phyloP scores from a whole-genome alignment of 2,329 filamentous ascomycete species.

The Cercospora canescens region DNA sequence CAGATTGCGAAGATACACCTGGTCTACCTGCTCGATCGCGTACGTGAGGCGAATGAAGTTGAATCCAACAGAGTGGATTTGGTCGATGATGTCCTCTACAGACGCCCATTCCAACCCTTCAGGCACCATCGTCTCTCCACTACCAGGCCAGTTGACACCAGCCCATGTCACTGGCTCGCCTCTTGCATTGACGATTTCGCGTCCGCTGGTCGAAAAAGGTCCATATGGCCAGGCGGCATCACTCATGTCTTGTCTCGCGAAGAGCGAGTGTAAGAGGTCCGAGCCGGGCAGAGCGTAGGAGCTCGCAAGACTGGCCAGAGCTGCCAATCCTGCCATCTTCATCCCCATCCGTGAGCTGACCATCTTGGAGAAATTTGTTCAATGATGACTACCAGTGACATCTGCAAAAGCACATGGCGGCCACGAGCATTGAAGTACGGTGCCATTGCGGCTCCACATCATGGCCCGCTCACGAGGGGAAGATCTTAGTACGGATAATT shows the following conservation, averaged over 20 bases:
- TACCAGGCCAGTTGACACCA: slow-evolving; percentile 38
- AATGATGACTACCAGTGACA: neutral
- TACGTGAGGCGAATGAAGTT: slow-evolving; percentile 42
- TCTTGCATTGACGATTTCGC: slow-evolving; percentile 24
- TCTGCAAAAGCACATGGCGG: neutral
- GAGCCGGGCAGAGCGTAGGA: slow-evolving; percentile 2
- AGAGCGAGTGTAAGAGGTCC: slow-evolving; percentile 4
- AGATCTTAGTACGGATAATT: slow-evolving; percentile 8
- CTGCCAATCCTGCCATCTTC: neutral
- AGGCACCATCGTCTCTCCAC: slow-evolving; percentile 36
- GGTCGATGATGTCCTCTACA: slow-evolving; percentile 31
- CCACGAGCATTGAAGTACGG: slow-evolving; percentile 1
- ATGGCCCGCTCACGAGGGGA: slow-evolving; percentile 2
- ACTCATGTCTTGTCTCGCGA: slow-evolving; percentile 10
- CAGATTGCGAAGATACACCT: slow-evolving; percentile 43
- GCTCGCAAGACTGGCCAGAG: neutral
- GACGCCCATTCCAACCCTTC: slow-evolving; percentile 37
- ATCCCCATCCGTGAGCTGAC: neutral
- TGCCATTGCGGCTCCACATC: slow-evolving; percentile 12
- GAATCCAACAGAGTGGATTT: slow-evolving; percentile 36
- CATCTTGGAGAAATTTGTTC: neutral
- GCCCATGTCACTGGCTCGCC: slow-evolving; percentile 33
- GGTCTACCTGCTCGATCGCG: slow-evolving; percentile 45
- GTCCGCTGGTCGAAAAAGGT: slow-evolving; percentile 37
- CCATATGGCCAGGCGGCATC: slow-evolving; percentile 31